phyloP scores from a whole-genome alignment of 345 rosid genomes.

The Ricinus communis region DNA sequence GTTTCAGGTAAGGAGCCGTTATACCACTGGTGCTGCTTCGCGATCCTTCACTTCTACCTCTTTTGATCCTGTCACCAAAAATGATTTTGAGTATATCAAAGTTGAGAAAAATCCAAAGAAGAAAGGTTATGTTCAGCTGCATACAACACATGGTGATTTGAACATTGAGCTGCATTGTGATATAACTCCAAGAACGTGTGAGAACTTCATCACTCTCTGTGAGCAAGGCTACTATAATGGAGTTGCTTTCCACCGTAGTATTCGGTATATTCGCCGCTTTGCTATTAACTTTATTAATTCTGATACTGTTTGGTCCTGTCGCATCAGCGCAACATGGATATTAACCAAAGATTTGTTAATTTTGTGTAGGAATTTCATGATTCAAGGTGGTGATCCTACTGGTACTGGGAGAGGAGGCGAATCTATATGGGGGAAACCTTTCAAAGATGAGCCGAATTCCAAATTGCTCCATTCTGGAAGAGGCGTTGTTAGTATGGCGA shows the following conservation, averaged over 20 bases:
- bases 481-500: slow-evolving; percentile 97
- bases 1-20: slow-evolving; percentile 78
- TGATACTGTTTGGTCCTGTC: background rate
- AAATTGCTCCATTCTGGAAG: slow-evolving; percentile 90
- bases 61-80: slow-evolving; percentile 81
- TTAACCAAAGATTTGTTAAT: slow-evolving; percentile 6
- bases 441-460: slow-evolving; percentile 87
- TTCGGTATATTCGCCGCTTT: slow-evolving; percentile 43
- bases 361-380: slow-evolving; percentile 77
- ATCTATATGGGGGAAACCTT: slow-evolving; percentile 96
- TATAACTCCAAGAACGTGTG: slow-evolving; percentile 86
- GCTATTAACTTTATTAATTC: background rate
- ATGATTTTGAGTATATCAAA: slow-evolving; percentile 77
- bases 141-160: slow-evolving; percentile 85
- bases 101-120: slow-evolving; percentile 91
- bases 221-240: slow-evolving; percentile 84
- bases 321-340: background rate
- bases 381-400: slow-evolving; percentile 98
- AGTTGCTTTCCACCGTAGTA: slow-evolving; percentile 73
- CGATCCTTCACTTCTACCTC: slow-evolving; percentile 92
- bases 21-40: slow-evolving; percentile 91
- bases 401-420: slow-evolving; percentile 90
- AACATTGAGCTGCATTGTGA: slow-evolving; percentile 94
- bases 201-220: slow-evolving; percentile 87
- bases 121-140: slow-evolving; percentile 95